Evolutionary conservation across 225 moss, liverwort and hornwort genomes (phyloP).

Genomic region (Sphagnum contortum): DNA sequence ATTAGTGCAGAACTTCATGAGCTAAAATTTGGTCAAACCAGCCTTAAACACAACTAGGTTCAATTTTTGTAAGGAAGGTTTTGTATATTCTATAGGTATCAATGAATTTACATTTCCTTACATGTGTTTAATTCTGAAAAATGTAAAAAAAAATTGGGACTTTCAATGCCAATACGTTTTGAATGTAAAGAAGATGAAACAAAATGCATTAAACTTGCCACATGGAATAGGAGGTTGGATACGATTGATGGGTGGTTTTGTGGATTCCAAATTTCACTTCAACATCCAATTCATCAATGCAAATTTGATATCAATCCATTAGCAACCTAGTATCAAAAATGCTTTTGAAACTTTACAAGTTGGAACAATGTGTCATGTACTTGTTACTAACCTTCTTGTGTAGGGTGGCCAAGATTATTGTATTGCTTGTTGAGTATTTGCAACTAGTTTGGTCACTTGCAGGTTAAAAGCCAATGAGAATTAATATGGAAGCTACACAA

Average conservation of each 20-base stretch:
- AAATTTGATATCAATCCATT: background rate
- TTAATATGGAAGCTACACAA: background rate
- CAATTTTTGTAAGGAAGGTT: no score
- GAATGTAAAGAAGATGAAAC: constrained; percentile 6
- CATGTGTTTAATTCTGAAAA: no score
- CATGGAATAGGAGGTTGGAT: constrained; percentile 2
- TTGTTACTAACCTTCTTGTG: background rate
- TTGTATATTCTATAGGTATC: no score
- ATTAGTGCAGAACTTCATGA: no score
- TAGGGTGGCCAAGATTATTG: background rate
- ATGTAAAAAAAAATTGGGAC: background rate
- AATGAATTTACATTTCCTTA: no score
- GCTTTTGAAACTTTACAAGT: background rate
- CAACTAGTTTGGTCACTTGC: background rate
- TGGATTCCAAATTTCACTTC: background rate
- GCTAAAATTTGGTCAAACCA: no score
- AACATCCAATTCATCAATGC: background rate
- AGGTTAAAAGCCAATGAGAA: background rate
- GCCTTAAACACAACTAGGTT: no score
- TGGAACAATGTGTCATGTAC: background rate
- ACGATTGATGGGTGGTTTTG: constrained; percentile 1
- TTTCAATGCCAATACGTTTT: background rate
- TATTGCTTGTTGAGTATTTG: background rate
- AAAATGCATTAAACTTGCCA: background rate
- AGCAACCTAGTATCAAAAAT: background rate